Conservation (phyloP, 371 early-diverging fungal genomes). For the Mucor saturninus region DNA sequence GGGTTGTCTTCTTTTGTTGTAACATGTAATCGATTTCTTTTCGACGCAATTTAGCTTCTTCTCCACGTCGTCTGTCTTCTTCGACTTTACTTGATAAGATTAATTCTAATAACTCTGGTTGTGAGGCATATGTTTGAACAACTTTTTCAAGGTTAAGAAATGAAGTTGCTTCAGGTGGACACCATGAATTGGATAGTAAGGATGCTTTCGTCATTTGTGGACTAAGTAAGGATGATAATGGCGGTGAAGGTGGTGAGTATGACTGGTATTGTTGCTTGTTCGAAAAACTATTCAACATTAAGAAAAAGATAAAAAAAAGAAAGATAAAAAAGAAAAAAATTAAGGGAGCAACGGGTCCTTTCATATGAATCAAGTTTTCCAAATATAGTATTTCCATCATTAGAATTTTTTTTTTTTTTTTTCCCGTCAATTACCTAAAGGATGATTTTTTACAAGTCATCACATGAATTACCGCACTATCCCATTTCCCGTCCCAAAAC, state of each 20-base stretch:
- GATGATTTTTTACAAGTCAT: constrained; percentile 5
- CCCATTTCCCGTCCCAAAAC: constrained; percentile 2
- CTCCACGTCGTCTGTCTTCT: constrained; percentile 59
- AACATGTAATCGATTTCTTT: constrained; percentile 49
- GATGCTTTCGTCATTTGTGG: constrained; percentile 7
- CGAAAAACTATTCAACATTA: constrained; percentile 19
- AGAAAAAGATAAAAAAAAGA: constrained; percentile 5
- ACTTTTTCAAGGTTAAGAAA: constrained; percentile 48
- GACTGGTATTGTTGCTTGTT: not conserved
- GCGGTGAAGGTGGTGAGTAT: constrained; percentile 27
- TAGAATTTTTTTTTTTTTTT: not conserved
- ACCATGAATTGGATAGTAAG: constrained; percentile 11
- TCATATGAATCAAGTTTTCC: constrained; percentile 19
- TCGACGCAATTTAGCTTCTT: constrained; percentile 57
- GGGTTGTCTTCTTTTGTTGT: constrained; percentile 19
- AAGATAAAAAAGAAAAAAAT: constrained; percentile 13
- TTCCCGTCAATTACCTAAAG: constrained; percentile 24
- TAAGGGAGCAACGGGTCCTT: constrained; percentile 39
- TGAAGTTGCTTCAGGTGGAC: not conserved
- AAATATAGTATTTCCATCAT: not conserved
- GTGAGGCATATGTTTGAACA: constrained; percentile 43
- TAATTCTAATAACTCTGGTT: constrained; percentile 57
- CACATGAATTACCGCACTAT: constrained; percentile 21
- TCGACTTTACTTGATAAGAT: constrained; percentile 60
- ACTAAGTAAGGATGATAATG: constrained; percentile 14